Base-by-base conservation (phyloP, 108 stramenopile species). In the Skeletonema tropicum region DNA sequence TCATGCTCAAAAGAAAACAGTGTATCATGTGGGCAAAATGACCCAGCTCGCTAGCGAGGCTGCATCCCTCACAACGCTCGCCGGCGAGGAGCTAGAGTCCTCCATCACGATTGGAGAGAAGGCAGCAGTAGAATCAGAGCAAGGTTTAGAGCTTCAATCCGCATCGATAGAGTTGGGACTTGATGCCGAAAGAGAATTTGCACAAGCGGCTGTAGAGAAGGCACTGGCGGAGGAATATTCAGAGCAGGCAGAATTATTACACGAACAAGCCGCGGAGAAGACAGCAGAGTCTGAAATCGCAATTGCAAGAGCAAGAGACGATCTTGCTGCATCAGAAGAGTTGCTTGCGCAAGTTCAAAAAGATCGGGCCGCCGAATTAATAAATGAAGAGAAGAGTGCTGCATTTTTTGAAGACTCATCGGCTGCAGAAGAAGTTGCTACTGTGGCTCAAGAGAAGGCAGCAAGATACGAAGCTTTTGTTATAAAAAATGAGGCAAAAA, bases 41-140 rank as follows among this genome's bases (percentile, higher is more conserved):
- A 35, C 39, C 8, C 26, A 57, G n/a, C 55, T 64, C 7, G 76
- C 70, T 0, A 13, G 64, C 5, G 60, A 64, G 13, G 60, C 76
- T 35, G 59, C 64, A 38, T 63, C 65, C 6, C 64, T 77, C 31
- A 45, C 58, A 15, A 26, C 30, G 11, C 23, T 64, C 4, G 63
- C 64, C 0, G 64, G 57, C n/a, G 64, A 49, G 3, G 64, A 77
- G 23, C 35, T 64, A 26, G 64, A 33, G 8, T 25, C 64, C 13
- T 68, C 77, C 6, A 13, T 66, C 25, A 48, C 32, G 26, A 45
- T 77, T 0, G 23, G 49, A 48, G 12, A 30, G 29, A 30, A 71
- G 60, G 36, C 77, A 17, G 77, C 70, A 5, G 32, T 70, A 19
- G 64, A 77, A 71, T 64, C 77, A 41, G 77, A 77, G 52, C 12